Base-by-base conservation (phyloP, 768 basidiomycete species). In the Mycena alexandri region DNA sequence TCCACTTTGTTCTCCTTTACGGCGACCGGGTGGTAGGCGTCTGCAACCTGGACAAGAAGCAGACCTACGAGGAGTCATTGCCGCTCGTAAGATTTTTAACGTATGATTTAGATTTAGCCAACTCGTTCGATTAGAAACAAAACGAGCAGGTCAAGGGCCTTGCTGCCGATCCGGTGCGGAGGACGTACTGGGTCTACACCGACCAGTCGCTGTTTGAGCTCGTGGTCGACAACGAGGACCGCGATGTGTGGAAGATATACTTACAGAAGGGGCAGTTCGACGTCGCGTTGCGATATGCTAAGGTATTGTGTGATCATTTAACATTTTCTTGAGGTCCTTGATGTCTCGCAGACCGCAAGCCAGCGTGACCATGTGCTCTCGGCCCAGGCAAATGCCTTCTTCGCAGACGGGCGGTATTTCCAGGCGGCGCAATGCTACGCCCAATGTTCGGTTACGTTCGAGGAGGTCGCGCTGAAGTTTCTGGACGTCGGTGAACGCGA, bases 141-240 rank as follows among this genome's bases (percentile, higher is more conserved):
- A 87, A 86, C 29, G 95, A 97, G 74, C 80, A 79, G 41, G 89
- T 94, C 19, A 82, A 87, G 33, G 94, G 92, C 0, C 80, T 98
- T 36, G 87, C 91, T 7, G 86, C 92, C 11, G 98, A 99, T 78
- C 93, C 92, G 19, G 89, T 94, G 5, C 88, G 92, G 11, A 90
- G 89, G 78, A 99, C 97, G 16, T 96, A 92, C 73, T 99, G 98
- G 98, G 87, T 96, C 2, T 96, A 91, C 75, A 96, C 96, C 0
- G 90, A 94, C 70, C 89, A 90, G 67, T 92, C 94, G 0, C 85
- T 99, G 21, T 96, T 93, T 72, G 98, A 99, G 74, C 80, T 99
- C 25, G 88, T 91, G 8, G 85, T 94, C 13, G 84, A 85, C 10
- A 95, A 96, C 72, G 98, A 99, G 80, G 93, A 93, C 74, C 87